Conservation (phyloP, 2,329 filamentous ascomycete species). For the Claviceps sp. region DNA sequence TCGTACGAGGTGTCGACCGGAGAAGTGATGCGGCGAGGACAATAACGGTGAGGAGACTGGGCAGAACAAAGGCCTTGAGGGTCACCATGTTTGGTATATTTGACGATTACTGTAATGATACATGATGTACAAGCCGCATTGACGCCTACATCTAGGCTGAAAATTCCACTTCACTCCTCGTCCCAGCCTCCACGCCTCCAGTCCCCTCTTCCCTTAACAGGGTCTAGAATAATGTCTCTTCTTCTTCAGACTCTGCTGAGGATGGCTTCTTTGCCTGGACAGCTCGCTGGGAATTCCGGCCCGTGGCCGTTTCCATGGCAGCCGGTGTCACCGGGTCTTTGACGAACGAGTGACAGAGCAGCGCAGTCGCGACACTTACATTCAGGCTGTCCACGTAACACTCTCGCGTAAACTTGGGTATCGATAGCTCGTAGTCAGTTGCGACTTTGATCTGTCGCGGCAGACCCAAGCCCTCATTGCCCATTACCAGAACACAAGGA, state of each 20-base stretch:
- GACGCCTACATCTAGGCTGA: not conserved
- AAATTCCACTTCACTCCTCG: not conserved
- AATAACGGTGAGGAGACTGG: too few relatives aligned
- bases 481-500: conserved; percentile 70
- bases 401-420: conserved; percentile 41
- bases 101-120: not conserved
- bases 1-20: not conserved
- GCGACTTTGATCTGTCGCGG: conserved; percentile 47
- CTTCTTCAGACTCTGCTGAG: not conserved
- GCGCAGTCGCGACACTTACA: conserved; percentile 73
- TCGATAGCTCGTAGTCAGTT: conserved; percentile 53
- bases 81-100: not conserved
- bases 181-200: too few relatives aligned
- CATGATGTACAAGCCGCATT: not conserved
- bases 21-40: not conserved
- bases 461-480: conserved; percentile 68
- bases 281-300: not conserved
- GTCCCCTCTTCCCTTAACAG: not conserved
- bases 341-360: conserved; percentile 61
- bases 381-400: conserved; percentile 77
- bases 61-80: not conserved
- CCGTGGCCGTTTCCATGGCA: not conserved
- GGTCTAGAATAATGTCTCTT: not conserved
- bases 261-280: not conserved
- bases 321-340: conserved; percentile 15